Evolutionary conservation across 257 asterid species (phyloP), one percentile per base, ranked within the genome.

Genomic region (Ilex asprella): DNA sequence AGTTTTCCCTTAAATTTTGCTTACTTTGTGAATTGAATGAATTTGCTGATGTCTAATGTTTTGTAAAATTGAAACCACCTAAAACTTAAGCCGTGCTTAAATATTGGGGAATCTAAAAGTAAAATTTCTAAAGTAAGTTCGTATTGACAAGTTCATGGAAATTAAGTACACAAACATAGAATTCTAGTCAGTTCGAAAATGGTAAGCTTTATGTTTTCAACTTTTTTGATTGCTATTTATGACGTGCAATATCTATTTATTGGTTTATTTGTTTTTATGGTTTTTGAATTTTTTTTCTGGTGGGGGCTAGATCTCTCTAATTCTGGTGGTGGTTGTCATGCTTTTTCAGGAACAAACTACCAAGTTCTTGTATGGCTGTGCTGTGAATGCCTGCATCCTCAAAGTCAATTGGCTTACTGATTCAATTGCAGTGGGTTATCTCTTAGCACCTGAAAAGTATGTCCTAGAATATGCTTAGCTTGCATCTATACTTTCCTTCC

Each of bases 351-450:
- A 71, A 69, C 93, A 89, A 73, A 82, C 96, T 12, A 64, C 79
- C 85, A 84, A 82, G 79, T 86, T 86, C 78, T 73, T 89, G 79
- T 89, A 78, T 69, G 96, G 93, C 57, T 82, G 95, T 72, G 91
- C 96, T 10, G 86, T 86, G 68, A 79, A 81, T 76, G 87, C 93
- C 60, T 71, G 66, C 66, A 71, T 84, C 62, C 84, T 89, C 56
- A 77, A 77, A 73, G 83, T 78, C 57, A 70, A 78, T 59, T 89
- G 96, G 96, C 88, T 89, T 63, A 70, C 78, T 59, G 96, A 86
- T 70, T 89, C 95, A 57, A 78, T 89, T 67, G 78, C 78, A 16
- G 85, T 84, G 16, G 85, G 86, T 49, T 56, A 70, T 61, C 70
- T 77, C 78, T 76, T 89, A 84, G 87, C 89, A 58, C 81, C 86